phyloP scores from a whole-genome alignment of 2,329 filamentous ascomycete species.

The Teratosphaeria gauchensis region DNA sequence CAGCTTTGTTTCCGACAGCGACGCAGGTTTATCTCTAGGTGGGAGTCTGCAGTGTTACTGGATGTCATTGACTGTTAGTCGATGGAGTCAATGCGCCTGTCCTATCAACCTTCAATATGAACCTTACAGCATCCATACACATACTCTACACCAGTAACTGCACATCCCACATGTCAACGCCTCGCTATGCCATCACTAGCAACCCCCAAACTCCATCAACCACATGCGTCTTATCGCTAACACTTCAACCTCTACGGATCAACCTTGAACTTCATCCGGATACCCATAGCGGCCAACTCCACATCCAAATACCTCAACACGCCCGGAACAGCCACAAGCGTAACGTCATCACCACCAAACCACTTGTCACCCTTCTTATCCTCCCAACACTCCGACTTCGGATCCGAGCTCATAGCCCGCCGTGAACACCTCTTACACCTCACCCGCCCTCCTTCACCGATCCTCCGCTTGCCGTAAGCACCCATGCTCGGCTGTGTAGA shows the following conservation, averaged over 20 bases:
- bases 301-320: conserved; percentile 90
- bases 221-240: background rate
- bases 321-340: conserved; percentile 82
- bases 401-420: conserved; percentile 19
- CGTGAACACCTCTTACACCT: conserved; percentile 28
- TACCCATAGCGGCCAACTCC: conserved; percentile 91
- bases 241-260: conserved; percentile 29
- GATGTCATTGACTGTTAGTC: no score
- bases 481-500: conserved; percentile 69
- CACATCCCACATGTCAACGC: background rate
- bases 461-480: conserved; percentile 24
- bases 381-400: conserved; percentile 63
- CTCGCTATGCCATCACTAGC: conserved; percentile 1
- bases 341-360: conserved; percentile 83
- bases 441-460: conserved; percentile 20
- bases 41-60: no score
- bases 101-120: background rate
- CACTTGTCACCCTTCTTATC: conserved; percentile 78
- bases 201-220: background rate
- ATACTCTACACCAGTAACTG: background rate
- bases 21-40: no score
- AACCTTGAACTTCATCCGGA: conserved; percentile 87
- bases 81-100: background rate
- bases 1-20: background rate
- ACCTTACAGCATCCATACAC: background rate